These are phyloP conservation scores for Sclerotinia spermophila DNA, from an alignment of 2,329 filamentous ascomycete species.

Conservation along the genomic window DNA sequence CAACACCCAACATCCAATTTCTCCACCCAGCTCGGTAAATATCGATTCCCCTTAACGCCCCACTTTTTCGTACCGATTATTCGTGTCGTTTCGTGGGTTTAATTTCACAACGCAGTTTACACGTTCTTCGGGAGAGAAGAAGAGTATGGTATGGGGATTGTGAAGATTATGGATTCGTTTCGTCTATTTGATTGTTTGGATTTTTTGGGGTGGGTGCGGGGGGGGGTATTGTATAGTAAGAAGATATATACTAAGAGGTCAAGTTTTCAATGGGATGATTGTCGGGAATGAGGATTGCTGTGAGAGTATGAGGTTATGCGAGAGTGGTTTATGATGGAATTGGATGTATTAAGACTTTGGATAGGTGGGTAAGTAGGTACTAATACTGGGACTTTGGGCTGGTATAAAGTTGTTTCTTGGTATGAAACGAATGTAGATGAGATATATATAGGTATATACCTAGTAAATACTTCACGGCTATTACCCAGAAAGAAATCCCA, in stretches of 20 bases:
- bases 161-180: too few species aligned
- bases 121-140: too few species aligned
- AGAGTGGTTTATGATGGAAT: fast-evolving
- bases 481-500: neutral
- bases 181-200: neutral
- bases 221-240: fast-evolving
- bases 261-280: neutral
- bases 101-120: neutral
- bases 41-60: neutral
- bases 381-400: neutral
- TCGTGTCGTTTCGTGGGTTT: neutral
- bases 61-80: neutral
- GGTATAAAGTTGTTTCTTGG: neutral
- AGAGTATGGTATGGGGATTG: too few species aligned
- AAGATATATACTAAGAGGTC: neutral
- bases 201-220: too few species aligned
- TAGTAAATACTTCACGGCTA: neutral
- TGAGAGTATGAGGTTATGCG: neutral
- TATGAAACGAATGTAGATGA: neutral
- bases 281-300: neutral
- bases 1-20: fast-evolving
- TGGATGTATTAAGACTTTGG: fast-evolving
- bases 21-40: neutral
- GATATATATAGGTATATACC: neutral
- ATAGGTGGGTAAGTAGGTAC: fast-evolving